Evolutionary conservation across 768 basidiomycete genomes (phyloP), one percentile per base, ranked within the genome.

Genomic region (Boletus subcaerulescens): DNA sequence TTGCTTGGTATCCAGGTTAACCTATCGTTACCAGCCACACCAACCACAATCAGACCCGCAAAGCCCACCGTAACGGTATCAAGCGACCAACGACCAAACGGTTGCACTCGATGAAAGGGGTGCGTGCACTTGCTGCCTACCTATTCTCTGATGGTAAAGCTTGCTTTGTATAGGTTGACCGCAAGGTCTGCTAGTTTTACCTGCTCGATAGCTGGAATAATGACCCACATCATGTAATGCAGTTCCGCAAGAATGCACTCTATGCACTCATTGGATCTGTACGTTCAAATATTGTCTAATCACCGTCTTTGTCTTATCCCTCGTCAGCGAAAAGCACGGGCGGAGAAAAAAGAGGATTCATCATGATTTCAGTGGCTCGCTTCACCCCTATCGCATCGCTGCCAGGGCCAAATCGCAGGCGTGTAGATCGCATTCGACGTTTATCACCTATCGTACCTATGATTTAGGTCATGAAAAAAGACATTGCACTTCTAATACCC

Each of bases 41-140:
- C 68, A 92, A 91, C 75, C 94, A 96, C 83, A 97, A 96, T 81
- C 93, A 97, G 79, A 92, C 65, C 81, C 86, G 85, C 76, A 98
- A 97, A 85, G 93, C 96, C 62, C 96, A 98, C 81, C 84, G 90
- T 62, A 98, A 98, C 80, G 96, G 95, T 69, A 96, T 98, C 80
- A 93, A 89, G 79, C 84, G 80, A 73, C 88, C 92, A 50, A 76
- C 79, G 73, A 79, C 82, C 55, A 78, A 83, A 71, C 82, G 85
- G 66, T 83, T 89, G 63, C 82, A 87, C 62, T 94, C 91, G 36
- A 66, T 90, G 80, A 93, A 85, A 78, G 95, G 94, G 83, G 96
- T 98, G 82, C 59, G 92, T 88, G 6, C 50, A 42, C 17, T 42
- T 39, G 7, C 11, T 51, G 8, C 50, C 52, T 20, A 18, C 36